A percentile compares a stretch with the other conserved stretches of the same genome.
phyloP scores from a whole-genome alignment of 1,139 yeast species.

The Pichia sp. region DNA sequence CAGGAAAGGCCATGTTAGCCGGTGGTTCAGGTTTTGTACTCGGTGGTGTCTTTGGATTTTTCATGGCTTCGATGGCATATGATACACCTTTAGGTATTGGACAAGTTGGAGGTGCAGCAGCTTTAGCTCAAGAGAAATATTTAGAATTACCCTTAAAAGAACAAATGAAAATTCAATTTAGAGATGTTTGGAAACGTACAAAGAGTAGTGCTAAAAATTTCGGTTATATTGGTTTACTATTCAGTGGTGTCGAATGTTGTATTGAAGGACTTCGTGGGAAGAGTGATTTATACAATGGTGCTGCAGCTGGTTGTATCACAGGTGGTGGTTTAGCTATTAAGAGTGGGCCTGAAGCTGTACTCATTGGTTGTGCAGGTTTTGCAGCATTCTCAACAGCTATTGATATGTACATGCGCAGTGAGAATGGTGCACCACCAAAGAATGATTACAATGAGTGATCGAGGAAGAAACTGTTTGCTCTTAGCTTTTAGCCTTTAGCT shows the following conservation, averaged over 20 bases:
- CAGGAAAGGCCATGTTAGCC: conserved; percentile 86
- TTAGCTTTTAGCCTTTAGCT: too few relatives aligned
- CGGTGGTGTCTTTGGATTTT: conserved; percentile 94
- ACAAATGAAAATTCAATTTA: conserved; percentile 85
- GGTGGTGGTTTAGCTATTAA: conserved; percentile 88
- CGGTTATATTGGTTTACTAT: conserved; percentile 90
- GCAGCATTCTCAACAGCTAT: conserved; percentile 95
- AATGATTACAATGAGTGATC: conserved; percentile 78
- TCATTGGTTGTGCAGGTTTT: conserved; percentile 93
- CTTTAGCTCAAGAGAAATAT: conserved; percentile 35
- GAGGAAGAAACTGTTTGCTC: too few relatives aligned
- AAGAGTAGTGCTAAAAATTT: conserved; percentile 87
- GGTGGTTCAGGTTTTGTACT: conserved; percentile 93
- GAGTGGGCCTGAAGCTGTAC: conserved; percentile 91
- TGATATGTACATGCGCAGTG: conserved; percentile 83
- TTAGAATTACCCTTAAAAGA: conserved; percentile 79
- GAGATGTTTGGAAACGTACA: conserved; percentile 88
- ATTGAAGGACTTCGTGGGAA: conserved; percentile 84
- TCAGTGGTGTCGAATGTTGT: conserved; percentile 91
- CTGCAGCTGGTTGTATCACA: conserved; percentile 89
- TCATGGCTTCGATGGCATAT: conserved; percentile 89
- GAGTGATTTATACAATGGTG: conserved; percentile 88
- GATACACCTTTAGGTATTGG: conserved; percentile 67
- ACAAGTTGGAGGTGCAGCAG: conserved; percentile 29
- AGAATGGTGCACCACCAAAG: conserved; percentile 75